These are phyloP conservation scores for Monilinia fructicola DNA, from an alignment of 2,329 filamentous ascomycete genomes.

Conservation along the genomic window DNA sequence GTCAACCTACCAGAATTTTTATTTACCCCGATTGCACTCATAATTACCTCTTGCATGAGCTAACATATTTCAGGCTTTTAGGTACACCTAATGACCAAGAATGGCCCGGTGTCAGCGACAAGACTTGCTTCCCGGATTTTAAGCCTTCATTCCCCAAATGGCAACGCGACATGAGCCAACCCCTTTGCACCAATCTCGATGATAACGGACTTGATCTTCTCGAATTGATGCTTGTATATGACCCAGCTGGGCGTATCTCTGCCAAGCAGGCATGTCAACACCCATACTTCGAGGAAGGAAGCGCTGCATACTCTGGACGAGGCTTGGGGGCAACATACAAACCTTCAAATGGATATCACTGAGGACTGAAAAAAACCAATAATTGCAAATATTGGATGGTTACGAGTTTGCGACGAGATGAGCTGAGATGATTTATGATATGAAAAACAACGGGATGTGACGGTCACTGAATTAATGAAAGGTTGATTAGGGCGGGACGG, in stretches of 20 bases:
- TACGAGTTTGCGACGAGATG: constrained; percentile 5
- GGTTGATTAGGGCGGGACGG: neutral
- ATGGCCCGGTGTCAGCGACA: constrained; percentile 73
- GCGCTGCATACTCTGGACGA: constrained; percentile 40
- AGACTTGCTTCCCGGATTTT: constrained; percentile 89
- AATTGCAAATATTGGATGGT: constrained; percentile 21
- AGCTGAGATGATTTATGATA: constrained; percentile 24
- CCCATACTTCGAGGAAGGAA: constrained; percentile 66
- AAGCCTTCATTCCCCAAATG: constrained; percentile 92
- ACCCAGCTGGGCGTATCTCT: constrained; percentile 82
- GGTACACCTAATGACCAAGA: constrained; percentile 79
- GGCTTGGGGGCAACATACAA: constrained; percentile 39
- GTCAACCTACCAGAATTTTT: neutral
- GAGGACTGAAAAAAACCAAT: constrained; percentile 27
- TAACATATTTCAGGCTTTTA: constrained; percentile 56
- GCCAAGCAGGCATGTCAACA: constrained; percentile 85
- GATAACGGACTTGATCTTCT: constrained; percentile 67
- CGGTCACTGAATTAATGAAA: neutral
- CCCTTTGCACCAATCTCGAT: constrained; percentile 72
- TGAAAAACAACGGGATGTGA: constrained; percentile 13
- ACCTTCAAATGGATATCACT: constrained; percentile 37
- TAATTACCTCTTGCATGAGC: neutral
- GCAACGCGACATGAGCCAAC: constrained; percentile 65
- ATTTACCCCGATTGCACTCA: neutral
- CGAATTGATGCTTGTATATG: constrained; percentile 75